Conservation (phyloP, 495 filamentous ascomycete species). For the Aspergillus incahuasiensis region DNA sequence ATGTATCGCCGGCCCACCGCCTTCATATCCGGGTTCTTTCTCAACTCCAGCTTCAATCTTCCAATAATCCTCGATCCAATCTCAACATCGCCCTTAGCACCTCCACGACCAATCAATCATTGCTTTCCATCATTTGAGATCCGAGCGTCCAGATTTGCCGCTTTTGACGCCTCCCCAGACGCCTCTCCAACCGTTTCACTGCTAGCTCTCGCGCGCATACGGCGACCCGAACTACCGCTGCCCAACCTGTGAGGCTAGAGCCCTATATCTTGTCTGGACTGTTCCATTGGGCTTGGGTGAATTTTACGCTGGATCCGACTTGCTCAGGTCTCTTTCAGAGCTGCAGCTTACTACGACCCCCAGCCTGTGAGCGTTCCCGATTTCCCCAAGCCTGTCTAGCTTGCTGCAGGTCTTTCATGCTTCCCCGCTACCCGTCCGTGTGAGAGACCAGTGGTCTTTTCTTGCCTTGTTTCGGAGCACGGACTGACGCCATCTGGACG, state of each 20-base stretch:
- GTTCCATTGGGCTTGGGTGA: slow-evolving; percentile 24
- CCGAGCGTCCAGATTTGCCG: slow-evolving; percentile 11
- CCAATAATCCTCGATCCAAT: slow-evolving; percentile 1
- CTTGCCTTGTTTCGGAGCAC: not conserved
- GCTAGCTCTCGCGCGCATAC: slow-evolving; percentile 9
- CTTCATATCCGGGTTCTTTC: not conserved
- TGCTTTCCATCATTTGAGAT: not conserved
- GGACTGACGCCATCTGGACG: slow-evolving; percentile 11
- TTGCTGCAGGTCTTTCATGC: slow-evolving; percentile 21
- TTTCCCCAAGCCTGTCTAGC: slow-evolving; percentile 18
- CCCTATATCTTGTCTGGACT: slow-evolving; percentile 14
- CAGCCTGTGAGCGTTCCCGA: slow-evolving; percentile 27
- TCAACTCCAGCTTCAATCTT: not conserved
- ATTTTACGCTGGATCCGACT: slow-evolving; percentile 4
- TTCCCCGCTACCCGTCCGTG: slow-evolving; percentile 13
- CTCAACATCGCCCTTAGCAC: not conserved
- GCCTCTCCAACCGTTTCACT: not conserved
- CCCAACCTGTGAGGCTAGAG: slow-evolving; percentile 45
- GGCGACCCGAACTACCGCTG: slow-evolving; percentile 23
- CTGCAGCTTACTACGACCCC: slow-evolving; percentile 22
- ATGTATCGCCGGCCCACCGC: not conserved
- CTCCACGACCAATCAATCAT: not conserved
- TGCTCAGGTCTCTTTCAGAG: slow-evolving; percentile 10
- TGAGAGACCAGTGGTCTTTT: not conserved
- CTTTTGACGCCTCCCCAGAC: slow-evolving; percentile 18